These are phyloP conservation scores for Pterocarpus santalinus DNA, from an alignment of 306 rosid genomes.

Conservation along the genomic window DNA sequence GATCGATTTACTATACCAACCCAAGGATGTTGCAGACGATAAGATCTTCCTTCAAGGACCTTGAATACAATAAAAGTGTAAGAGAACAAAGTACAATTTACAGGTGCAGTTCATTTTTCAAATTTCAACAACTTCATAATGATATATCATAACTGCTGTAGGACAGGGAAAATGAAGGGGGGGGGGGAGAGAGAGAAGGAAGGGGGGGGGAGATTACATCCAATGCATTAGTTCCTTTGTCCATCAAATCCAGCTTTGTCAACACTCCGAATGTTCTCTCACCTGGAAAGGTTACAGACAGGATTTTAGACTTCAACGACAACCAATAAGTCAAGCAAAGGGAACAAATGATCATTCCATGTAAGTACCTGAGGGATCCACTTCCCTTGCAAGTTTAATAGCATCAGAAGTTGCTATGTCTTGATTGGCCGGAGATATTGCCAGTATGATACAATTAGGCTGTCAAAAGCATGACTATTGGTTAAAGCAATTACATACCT, in stretches of 20 bases:
- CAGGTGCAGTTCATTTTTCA: not conserved
- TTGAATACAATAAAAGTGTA: conserved; percentile 41
- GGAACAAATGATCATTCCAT: not conserved
- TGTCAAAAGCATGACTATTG: conserved; percentile 49
- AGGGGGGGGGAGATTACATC: conserved; percentile 59
- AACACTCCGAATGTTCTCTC: conserved; percentile 92
- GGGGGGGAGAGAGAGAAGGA: conserved; percentile 3
- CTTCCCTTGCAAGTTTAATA: conserved; percentile 87
- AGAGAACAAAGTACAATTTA: conserved; percentile 1
- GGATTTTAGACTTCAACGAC: conserved; percentile 23
- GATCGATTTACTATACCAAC: conserved; percentile 98
- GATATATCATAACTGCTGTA: conserved; percentile 1
- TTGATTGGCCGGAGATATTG: conserved; percentile 95
- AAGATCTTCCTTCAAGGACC: conserved; percentile 98
- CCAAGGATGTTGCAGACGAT: conserved; percentile 93
- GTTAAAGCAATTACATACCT: conserved; percentile 26
- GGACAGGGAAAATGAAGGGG: not conserved
- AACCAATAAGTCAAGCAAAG: conserved; percentile 15
- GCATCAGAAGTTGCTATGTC: conserved; percentile 99
- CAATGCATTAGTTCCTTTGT: conserved; percentile 91
- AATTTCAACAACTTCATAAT: conserved; percentile 12
- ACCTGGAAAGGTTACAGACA: conserved; percentile 61
- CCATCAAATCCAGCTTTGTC: conserved; percentile 96
- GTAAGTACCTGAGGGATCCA: conserved; percentile 78
- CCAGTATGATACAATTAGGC: conserved; percentile 90